Evolutionary conservation across 2,329 filamentous ascomycete species (phyloP), one percentile per base, ranked within the genome.

Genomic region (Alternaria solani): DNA sequence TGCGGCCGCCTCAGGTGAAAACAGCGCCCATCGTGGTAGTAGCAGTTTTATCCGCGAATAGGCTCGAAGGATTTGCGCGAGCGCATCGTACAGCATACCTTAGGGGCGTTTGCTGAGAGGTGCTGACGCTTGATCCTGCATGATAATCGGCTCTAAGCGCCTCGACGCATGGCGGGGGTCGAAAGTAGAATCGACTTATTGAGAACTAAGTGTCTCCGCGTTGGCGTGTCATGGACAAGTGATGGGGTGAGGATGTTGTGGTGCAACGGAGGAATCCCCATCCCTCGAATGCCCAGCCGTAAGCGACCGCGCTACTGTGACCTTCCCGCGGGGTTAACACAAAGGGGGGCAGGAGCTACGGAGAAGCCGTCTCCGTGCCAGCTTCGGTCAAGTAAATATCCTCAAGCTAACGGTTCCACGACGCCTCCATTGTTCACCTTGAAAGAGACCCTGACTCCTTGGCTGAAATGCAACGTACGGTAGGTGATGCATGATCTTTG

Each of bases 31-130:
- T 25, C 18, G 43, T 48, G 30, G 42, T 30, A 26, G 26, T 36
- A 28, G 9, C 39, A 16, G 36, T 34, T 42, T 61, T 61, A 28
- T 30, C 42, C 43, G 42, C 55, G 48, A 53, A 61, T 48, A 36
- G 36, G 36, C 38, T 38, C 23, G 7, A 12, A 34, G 36, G 38
- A 32, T 53, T 43, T 36, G 36, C 43, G 25, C 7, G 42, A 47
- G 53, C 18, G 48, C 46, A 49, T 53, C 16, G 55, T 34, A 18
- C 47, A 52, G 26, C 20, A 57, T 41, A n/a, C 28, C 39, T 20
- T 49, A 53, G 26, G 47, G 47, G 53, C 53, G 34, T 32, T 55
- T 55, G 53, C 53, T 48, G 43, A 32, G 30, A 42, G 25, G 55
- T n/a, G 54, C 39, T 39, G 34, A 49, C 25, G 34, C 25, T 2